A percentile compares a stretch with the other conserved stretches of the same genome.
These are phyloP conservation scores for Sporothrix variecibatus DNA, from an alignment of 2,329 filamentous ascomycete genomes.

Conservation along the genomic window DNA sequence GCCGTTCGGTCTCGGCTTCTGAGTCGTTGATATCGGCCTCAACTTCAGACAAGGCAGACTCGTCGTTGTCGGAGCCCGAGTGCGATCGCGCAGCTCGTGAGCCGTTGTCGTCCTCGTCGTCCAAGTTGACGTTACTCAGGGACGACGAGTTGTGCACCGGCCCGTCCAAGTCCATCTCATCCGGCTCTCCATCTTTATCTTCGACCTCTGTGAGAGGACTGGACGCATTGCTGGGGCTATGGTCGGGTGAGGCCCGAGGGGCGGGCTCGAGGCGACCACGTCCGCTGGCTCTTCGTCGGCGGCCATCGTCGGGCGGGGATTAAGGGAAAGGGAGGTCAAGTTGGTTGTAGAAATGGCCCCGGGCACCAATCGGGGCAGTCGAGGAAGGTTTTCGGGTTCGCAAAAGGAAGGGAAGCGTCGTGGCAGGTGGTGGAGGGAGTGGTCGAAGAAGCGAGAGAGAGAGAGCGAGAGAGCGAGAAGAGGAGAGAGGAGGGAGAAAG, in stretches of 20 bases:
- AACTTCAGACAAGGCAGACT: constrained; percentile 56
- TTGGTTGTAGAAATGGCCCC: neutral
- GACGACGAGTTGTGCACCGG: constrained; percentile 34
- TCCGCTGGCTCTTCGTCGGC: constrained; percentile 52
- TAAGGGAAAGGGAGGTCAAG: neutral
- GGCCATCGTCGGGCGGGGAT: constrained; percentile 48
- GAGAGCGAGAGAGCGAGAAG: neutral
- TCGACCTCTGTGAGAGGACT: constrained; percentile 94
- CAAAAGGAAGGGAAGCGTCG: neutral
- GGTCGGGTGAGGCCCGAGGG: constrained; percentile 49
- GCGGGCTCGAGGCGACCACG: constrained; percentile 52
- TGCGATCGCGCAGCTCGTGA: constrained; percentile 31
- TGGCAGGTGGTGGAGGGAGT: neutral
- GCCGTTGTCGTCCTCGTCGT: constrained; percentile 30
- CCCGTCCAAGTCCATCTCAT: constrained; percentile 55
- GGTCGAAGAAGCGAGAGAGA: constrained; percentile 3
- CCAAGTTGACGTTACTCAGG: constrained; percentile 32
- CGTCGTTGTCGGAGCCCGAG: constrained; percentile 36
- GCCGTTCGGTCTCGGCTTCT: constrained; percentile 90
- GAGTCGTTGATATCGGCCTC: constrained; percentile 59
- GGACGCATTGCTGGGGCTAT: constrained; percentile 71
- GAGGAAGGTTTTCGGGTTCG: neutral
- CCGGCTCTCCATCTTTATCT: constrained; percentile 72
- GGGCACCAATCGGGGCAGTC: neutral
- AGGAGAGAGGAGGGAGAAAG: neutral